phyloP scores from a whole-genome alignment of 1,139 yeast genomes.

The Suhomyces taliae region DNA sequence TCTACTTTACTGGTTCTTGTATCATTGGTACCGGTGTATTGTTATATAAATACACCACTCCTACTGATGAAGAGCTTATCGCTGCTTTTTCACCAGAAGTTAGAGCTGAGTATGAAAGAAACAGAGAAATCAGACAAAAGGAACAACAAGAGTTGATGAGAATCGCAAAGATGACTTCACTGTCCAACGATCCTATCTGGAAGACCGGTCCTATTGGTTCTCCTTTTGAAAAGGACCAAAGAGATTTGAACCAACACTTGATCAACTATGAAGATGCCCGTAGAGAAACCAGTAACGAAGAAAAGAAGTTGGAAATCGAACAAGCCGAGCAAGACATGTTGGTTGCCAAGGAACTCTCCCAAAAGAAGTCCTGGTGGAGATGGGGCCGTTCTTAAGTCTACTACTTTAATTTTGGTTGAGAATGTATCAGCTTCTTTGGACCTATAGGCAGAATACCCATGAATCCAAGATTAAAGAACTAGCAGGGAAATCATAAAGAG shows the following conservation, averaged over 20 bases:
- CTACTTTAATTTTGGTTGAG: no score
- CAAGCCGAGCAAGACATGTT: conserved; percentile 46
- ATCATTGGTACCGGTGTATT: conserved; percentile 70
- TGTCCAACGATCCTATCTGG: conserved; percentile 77
- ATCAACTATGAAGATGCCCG: conserved; percentile 53
- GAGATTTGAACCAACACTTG: conserved; percentile 25
- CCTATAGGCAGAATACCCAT: no score
- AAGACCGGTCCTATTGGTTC: conserved; percentile 67
- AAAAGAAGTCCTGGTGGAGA: conserved; percentile 28
- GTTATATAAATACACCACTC: conserved; percentile 69
- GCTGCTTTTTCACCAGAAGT: conserved; percentile 79
- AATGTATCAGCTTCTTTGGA: no score
- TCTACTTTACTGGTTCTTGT: conserved; percentile 54
- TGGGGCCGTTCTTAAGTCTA: neutral
- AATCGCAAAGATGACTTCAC: conserved; percentile 60
- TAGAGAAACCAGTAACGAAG: conserved; percentile 44
- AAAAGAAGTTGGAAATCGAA: conserved; percentile 47
- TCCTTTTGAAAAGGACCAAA: conserved; percentile 54
- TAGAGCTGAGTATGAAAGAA: conserved; percentile 70
- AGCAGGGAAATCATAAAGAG: no score
- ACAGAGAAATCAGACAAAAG: conserved; percentile 58
- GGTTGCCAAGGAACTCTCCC: conserved; percentile 38
- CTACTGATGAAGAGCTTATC: conserved; percentile 79
- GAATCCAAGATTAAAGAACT: no score
- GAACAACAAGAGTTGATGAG: conserved; percentile 69